A percentile compares a stretch with the other conserved stretches of the same genome.
Evolutionary conservation across 2,329 filamentous ascomycete species (phyloP).

Genomic region (Diaporthe citri): DNA sequence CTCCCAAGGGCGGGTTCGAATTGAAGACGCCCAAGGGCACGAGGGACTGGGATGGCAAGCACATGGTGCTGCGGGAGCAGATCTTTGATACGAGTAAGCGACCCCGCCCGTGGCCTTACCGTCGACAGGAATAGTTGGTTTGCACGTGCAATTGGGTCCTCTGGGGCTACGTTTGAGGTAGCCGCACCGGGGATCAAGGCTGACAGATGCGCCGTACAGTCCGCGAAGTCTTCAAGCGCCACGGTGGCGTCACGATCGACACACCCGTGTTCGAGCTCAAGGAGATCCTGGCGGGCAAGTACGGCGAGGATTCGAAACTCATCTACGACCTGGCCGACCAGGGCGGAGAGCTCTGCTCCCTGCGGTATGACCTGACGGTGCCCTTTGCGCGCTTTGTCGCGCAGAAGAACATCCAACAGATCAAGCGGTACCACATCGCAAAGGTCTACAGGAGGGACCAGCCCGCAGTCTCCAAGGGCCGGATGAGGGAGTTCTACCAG

Average conservation of each 20-base stretch:
- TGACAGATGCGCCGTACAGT: conserved; percentile 61
- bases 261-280: conserved; percentile 88
- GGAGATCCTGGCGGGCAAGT: conserved; percentile 89
- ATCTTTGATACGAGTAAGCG: conserved; percentile 44
- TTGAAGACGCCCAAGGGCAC: conserved; percentile 47
- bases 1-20: conserved; percentile 39
- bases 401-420: conserved; percentile 84
- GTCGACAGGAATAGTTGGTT: conserved; percentile 3
- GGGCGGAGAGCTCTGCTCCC: conserved; percentile 84
- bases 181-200: neutral
- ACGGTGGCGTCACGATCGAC: conserved; percentile 84
- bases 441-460: conserved; percentile 82
- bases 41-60: conserved; percentile 46
- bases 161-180: neutral
- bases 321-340: conserved; percentile 93
- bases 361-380: conserved; percentile 90
- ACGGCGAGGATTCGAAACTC: conserved; percentile 92
- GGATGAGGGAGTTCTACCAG: conserved; percentile 97
- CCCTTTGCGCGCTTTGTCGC: conserved; percentile 93
- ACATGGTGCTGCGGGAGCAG: conserved; percentile 45
- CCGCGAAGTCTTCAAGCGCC: conserved; percentile 83
- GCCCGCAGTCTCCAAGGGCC: conserved; percentile 88
- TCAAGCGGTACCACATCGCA: conserved; percentile 95
- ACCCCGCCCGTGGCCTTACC: no score
- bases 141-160: neutral